Conservation (phyloP, 75 land plant species). For the Picea sitchensis region DNA sequence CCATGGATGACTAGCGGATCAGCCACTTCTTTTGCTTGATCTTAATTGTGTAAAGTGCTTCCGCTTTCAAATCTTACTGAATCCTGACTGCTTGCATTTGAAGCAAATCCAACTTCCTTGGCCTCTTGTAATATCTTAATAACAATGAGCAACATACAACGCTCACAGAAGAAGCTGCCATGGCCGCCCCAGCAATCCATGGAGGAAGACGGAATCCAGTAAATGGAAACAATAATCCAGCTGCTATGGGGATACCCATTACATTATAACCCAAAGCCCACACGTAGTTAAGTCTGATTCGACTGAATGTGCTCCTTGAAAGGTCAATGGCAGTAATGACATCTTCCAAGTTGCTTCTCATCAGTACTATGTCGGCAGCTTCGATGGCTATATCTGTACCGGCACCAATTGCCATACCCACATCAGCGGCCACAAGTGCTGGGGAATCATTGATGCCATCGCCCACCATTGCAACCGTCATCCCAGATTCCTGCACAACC, state of each 20-base stretch:
- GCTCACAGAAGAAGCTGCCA: constrained; percentile 97
- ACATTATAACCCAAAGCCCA: constrained; percentile 97
- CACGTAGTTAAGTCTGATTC: constrained; percentile 82
- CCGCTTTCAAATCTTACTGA: background rate
- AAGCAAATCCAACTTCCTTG: constrained; percentile 31
- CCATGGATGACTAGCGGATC: too few relatives aligned
- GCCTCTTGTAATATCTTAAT: constrained; percentile 77
- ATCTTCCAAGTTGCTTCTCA: constrained; percentile 95
- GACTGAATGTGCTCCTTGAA: constrained; percentile 69
- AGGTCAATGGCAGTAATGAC: constrained; percentile 92
- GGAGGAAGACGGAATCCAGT: constrained; percentile 84
- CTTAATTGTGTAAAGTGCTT: too few relatives aligned
- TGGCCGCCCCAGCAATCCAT: constrained; percentile 98
- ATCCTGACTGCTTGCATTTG: constrained; percentile 9
- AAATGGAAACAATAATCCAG: constrained; percentile 79
- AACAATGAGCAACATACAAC: constrained; percentile 93
- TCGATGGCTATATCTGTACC: constrained; percentile 98
- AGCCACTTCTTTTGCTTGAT: too few relatives aligned
- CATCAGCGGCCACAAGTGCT: constrained; percentile 92
- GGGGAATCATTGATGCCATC: constrained; percentile 99
- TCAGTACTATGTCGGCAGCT: constrained; percentile 96
- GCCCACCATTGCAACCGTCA: constrained; percentile 93
- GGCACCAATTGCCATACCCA: constrained; percentile 99
- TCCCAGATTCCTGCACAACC: constrained; percentile 59
- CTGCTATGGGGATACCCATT: constrained; percentile 91